Evolutionary conservation across 352 stramenopile genomes (phyloP).

Genomic region (Globisporangium echinulatum): DNA sequence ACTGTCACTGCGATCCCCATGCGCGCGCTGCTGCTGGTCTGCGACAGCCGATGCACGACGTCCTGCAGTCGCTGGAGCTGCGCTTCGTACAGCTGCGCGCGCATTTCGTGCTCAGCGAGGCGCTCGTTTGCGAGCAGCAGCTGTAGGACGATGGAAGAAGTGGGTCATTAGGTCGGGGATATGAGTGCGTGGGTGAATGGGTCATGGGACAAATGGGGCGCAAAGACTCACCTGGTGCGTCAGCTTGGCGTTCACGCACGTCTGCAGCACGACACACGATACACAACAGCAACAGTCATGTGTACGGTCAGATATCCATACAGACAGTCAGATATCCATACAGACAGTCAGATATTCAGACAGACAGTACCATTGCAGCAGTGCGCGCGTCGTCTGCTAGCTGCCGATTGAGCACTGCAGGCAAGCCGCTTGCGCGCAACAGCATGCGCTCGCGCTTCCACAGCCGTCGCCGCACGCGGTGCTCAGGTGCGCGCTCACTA

Average conservation of each 20-base stretch:
- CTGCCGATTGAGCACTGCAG: slow-evolving; percentile 17
- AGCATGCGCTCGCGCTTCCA: slow-evolving; percentile 61
- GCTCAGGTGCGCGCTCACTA: slow-evolving; percentile 29
- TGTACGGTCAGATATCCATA: too few relatives aligned
- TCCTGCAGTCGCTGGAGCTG: slow-evolving; percentile 36
- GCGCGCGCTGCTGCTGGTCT: slow-evolving; percentile 1
- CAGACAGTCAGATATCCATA: background rate
- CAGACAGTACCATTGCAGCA: slow-evolving; percentile 7
- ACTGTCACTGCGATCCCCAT: too few relatives aligned
- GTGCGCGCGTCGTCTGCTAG: slow-evolving; percentile 29
- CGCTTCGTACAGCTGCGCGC: slow-evolving; percentile 35
- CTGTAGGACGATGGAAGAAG: slow-evolving; percentile 7
- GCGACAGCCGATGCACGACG: slow-evolving; percentile 19
- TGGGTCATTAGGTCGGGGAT: background rate
- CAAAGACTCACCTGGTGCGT: slow-evolving; percentile 41
- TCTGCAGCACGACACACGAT: background rate
- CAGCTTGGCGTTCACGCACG: slow-evolving; percentile 46
- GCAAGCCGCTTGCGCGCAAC: slow-evolving; percentile 24
- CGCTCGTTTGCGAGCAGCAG: slow-evolving; percentile 39
- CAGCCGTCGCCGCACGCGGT: slow-evolving; percentile 36
- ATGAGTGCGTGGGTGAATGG: background rate
- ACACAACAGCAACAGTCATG: too few relatives aligned
- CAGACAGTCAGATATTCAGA: background rate
- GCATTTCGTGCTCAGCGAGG: slow-evolving; percentile 42
- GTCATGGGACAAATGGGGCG: too few relatives aligned